Evolutionary conservation across 1,139 yeast genomes (phyloP).

Genomic region (Zygosaccharomyces pseudobailii): DNA sequence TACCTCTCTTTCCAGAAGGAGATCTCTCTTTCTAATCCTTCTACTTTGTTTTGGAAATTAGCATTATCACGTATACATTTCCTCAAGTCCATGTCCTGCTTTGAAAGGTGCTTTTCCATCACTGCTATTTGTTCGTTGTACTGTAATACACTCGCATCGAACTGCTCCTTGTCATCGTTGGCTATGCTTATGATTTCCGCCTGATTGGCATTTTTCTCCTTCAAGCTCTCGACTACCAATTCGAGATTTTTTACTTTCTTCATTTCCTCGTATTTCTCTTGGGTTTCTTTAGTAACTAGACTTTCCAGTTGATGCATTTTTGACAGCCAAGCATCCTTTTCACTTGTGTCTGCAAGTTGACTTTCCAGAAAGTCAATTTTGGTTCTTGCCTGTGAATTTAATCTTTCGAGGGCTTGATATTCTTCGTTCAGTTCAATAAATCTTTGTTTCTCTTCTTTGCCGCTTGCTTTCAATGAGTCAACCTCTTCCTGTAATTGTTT

Average conservation of each 20-base stretch:
- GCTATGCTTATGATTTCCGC: constrained; percentile 31
- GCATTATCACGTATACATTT: constrained; percentile 35
- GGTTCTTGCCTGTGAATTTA: constrained; percentile 34
- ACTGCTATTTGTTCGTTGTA: constrained; percentile 31
- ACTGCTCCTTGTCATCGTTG: constrained; percentile 35
- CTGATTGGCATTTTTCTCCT: constrained; percentile 23
- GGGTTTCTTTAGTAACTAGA: constrained; percentile 32
- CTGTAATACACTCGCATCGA: constrained; percentile 35
- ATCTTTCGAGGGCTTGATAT: constrained; percentile 33
- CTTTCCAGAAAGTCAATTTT: constrained; percentile 37
- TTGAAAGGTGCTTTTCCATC: constrained; percentile 36
- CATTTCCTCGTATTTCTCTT: constrained; percentile 33
- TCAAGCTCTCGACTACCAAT: constrained; percentile 35
- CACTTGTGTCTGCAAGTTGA: constrained; percentile 36
- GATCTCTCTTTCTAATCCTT: constrained; percentile 60
- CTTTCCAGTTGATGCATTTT: constrained; percentile 35
- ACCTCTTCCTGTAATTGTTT: constrained; percentile 33
- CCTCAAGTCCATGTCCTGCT: constrained; percentile 33
- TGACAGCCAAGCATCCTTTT: constrained; percentile 39
- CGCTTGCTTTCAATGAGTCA: constrained; percentile 26
- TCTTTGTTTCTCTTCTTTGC: constrained; percentile 37
- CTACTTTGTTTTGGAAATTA: constrained; percentile 31
- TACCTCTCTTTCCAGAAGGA: constrained; percentile 54
- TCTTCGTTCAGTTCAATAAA: constrained; percentile 36
- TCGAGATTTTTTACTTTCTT: constrained; percentile 37